These are phyloP conservation scores for Chalaropsis thielavioides DNA, from an alignment of 2,329 filamentous ascomycete species.

Conservation along the genomic window DNA sequence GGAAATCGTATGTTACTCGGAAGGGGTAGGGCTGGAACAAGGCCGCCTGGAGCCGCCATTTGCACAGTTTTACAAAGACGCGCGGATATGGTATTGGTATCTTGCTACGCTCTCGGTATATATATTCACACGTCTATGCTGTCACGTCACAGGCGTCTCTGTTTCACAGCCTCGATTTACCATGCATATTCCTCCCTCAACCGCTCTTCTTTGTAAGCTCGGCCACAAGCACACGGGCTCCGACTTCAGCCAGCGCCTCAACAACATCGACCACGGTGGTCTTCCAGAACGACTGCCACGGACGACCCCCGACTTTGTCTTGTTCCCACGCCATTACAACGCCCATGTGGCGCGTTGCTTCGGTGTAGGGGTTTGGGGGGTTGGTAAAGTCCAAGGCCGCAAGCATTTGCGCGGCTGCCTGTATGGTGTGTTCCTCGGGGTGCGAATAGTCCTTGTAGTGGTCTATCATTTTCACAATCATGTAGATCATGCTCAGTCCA, in stretches of 20 bases:
- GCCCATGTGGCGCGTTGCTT: no score
- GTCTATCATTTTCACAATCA: slow-evolving; percentile 13
- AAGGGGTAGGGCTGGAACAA: not conserved
- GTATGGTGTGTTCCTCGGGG: slow-evolving; percentile 21
- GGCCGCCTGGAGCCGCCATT: not conserved
- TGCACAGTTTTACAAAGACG: not conserved
- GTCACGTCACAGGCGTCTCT: not conserved
- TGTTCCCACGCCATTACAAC: slow-evolving; percentile 16
- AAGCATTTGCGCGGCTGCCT: slow-evolving; percentile 33
- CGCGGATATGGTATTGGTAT: no score
- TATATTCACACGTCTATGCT: not conserved
- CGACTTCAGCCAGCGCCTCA: slow-evolving; percentile 32
- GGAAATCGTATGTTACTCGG: not conserved
- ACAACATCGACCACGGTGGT: slow-evolving; percentile 36
- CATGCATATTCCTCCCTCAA: not conserved
- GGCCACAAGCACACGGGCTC: slow-evolving; percentile 29
- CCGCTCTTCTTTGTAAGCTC: slow-evolving; percentile 26
- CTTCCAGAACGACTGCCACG: slow-evolving; percentile 34
- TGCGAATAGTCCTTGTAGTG: slow-evolving; percentile 29
- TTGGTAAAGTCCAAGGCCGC: slow-evolving; percentile 24
- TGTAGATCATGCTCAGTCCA: slow-evolving; percentile 31
- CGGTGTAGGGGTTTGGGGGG: no score
- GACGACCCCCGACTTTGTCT: slow-evolving; percentile 27
- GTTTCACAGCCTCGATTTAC: not conserved
- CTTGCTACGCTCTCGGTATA: not conserved